Conservation (phyloP, 441 rosid genomes). For the Bruguiera hainesii region DNA sequence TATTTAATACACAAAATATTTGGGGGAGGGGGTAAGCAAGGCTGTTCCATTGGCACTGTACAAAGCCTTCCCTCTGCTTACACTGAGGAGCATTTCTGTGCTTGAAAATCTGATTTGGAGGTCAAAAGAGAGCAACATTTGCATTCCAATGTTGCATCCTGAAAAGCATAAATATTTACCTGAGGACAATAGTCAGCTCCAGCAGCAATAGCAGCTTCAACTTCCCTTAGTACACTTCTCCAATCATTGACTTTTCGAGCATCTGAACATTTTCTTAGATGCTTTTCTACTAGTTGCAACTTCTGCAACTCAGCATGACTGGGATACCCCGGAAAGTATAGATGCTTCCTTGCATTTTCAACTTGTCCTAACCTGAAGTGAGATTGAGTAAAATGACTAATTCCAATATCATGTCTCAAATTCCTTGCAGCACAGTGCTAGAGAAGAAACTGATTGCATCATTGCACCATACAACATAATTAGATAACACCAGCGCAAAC, state of each 20-base stretch:
- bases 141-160: neutral
- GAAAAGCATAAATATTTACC: constrained; percentile 35
- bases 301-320: constrained; percentile 57
- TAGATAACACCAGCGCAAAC: constrained; percentile 3
- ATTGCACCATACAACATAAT: constrained; percentile 6
- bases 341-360: constrained; percentile 65
- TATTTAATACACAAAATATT: neutral
- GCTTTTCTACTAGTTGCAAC: constrained; percentile 68
- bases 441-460: constrained; percentile 1
- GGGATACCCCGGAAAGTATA: constrained; percentile 48
- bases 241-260: constrained; percentile 66
- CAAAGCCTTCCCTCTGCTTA: neutral
- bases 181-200: constrained; percentile 85
- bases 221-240: constrained; percentile 64
- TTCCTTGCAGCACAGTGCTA: constrained; percentile 5
- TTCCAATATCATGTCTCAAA: constrained; percentile 3
- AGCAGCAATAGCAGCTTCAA: constrained; percentile 65
- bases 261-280: constrained; percentile 61
- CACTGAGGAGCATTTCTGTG: neutral
- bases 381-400: constrained; percentile 11
- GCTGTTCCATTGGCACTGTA: neutral
- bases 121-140: neutral
- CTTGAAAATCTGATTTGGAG: neutral
- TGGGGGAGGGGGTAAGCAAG: neutral
- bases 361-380: constrained; percentile 79